Percentiles rank a stretch among this genome's conserved stretches.
Evolutionary conservation across 1,139 yeast genomes (phyloP).

Genomic region (Groenewaldozyma sp.): DNA sequence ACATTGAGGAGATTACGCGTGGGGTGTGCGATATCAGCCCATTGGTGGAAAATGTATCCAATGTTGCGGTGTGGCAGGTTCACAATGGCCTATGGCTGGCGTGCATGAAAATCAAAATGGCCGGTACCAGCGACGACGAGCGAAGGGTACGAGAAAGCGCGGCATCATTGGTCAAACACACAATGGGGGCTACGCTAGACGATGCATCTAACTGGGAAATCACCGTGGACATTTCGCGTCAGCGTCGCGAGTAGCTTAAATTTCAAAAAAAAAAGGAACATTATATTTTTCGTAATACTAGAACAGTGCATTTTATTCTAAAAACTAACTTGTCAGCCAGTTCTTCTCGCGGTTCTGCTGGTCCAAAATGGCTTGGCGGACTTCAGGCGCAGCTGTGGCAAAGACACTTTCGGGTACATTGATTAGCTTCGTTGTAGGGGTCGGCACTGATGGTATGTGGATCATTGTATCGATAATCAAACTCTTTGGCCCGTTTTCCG

Average conservation of each 20-base stretch:
- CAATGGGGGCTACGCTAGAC: slow-evolving; percentile 20
- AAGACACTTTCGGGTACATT: slow-evolving; percentile 50
- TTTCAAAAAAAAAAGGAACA: background rate
- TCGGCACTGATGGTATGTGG: slow-evolving; percentile 31
- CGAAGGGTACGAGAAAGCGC: slow-evolving; percentile 27
- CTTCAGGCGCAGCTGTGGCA: slow-evolving; percentile 43
- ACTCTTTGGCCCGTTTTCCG: slow-evolving; percentile 23
- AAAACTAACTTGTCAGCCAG: slow-evolving; percentile 10
- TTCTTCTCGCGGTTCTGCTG: slow-evolving; percentile 52
- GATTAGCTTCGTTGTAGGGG: slow-evolving; percentile 52
- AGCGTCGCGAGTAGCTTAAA: no score
- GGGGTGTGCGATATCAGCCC: slow-evolving; percentile 20
- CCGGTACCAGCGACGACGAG: slow-evolving; percentile 29
- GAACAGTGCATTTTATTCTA: background rate
- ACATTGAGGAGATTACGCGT: slow-evolving; percentile 22
- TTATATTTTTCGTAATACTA: no score
- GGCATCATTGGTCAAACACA: slow-evolving; percentile 21
- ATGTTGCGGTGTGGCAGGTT: slow-evolving; percentile 35
- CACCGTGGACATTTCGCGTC: slow-evolving; percentile 31
- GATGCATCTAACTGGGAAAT: slow-evolving; percentile 29
- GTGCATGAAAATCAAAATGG: slow-evolving; percentile 27
- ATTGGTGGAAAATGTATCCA: slow-evolving; percentile 26
- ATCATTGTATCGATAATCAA: slow-evolving; percentile 46
- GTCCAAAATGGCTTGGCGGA: slow-evolving; percentile 49
- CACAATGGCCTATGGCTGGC: slow-evolving; percentile 36